These are phyloP conservation scores for Collybia sp. DNA, from an alignment of 768 basidiomycete species.

Conservation along the genomic window DNA sequence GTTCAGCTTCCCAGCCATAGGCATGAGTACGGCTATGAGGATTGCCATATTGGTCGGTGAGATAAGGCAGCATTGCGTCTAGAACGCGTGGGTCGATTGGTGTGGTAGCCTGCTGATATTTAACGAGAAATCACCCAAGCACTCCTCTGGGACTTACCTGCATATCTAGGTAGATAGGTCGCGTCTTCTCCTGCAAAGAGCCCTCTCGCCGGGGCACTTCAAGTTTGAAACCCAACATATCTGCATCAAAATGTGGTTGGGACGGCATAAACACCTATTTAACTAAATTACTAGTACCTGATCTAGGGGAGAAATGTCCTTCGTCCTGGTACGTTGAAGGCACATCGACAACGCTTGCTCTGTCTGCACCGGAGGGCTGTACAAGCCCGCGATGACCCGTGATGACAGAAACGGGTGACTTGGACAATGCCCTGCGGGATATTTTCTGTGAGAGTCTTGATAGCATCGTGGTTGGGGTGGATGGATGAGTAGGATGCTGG, in stretches of 20 bases:
- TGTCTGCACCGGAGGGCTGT: conserved; percentile 78
- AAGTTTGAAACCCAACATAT: conserved; percentile 88
- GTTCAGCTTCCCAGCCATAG: conserved; percentile 98
- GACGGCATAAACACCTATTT: not conserved
- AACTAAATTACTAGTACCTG: conserved; percentile 39
- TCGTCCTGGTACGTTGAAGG: conserved; percentile 72
- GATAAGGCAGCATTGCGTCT: conserved; percentile 93
- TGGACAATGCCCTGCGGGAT: conserved; percentile 27
- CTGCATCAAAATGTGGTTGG: conserved; percentile 30
- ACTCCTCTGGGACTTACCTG: conserved; percentile 50
- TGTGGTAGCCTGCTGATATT: conserved; percentile 75
- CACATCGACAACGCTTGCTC: conserved; percentile 79
- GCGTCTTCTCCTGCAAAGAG: conserved; percentile 51
- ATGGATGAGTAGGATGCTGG: too few relatives aligned
- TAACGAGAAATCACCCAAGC: conserved; percentile 4
- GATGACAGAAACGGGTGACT: conserved; percentile 18
- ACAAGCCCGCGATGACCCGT: conserved; percentile 57
- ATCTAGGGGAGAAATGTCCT: conserved; percentile 61
- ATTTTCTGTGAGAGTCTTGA: conserved; percentile 46
- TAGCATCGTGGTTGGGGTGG: conserved; percentile 39
- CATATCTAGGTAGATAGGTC: conserved; percentile 98
- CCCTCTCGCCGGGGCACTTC: conserved; percentile 58
- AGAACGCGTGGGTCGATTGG: conserved; percentile 96
- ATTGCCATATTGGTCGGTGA: conserved; percentile 96
- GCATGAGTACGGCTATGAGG: conserved; percentile 98